These are phyloP conservation scores for Solanum sejunctum DNA, from an alignment of 257 asterid species.

Conservation along the genomic window DNA sequence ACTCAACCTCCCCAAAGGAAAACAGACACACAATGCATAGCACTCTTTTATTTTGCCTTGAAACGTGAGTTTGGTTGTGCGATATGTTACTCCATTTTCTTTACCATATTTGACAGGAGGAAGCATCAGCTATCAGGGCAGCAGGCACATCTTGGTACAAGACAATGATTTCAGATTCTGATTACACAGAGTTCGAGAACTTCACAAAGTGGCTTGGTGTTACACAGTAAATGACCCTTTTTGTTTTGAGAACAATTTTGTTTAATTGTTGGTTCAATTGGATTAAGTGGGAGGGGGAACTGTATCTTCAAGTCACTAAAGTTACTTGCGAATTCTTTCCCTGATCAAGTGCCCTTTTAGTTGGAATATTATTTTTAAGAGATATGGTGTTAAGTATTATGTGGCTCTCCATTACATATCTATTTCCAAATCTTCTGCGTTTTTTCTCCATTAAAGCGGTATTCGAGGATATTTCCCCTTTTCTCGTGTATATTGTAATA, in stretches of 20 bases:
- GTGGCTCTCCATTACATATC: neutral
- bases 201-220: constrained; percentile 91
- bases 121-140: constrained; percentile 48
- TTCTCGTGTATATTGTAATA: too few species aligned
- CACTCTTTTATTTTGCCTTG: neutral
- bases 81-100: neutral
- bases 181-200: constrained; percentile 69
- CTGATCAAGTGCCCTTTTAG: neutral
- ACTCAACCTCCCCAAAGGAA: neutral
- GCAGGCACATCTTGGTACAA: constrained; percentile 75
- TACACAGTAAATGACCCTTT: constrained; percentile 29
- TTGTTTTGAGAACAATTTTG: neutral
- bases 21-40: too few species aligned
- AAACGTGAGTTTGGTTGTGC: neutral
- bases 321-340: neutral
- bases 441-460: neutral
- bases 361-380: neutral
- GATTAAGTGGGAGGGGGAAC: neutral
- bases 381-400: neutral
- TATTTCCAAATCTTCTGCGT: neutral
- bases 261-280: neutral
- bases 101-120: constrained; percentile 38
- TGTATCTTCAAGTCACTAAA: neutral
- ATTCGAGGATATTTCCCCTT: too few species aligned
- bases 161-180: constrained; percentile 81